Conservation (phyloP, 805 yeast genomes). For the Candida lessepsii region DNA sequence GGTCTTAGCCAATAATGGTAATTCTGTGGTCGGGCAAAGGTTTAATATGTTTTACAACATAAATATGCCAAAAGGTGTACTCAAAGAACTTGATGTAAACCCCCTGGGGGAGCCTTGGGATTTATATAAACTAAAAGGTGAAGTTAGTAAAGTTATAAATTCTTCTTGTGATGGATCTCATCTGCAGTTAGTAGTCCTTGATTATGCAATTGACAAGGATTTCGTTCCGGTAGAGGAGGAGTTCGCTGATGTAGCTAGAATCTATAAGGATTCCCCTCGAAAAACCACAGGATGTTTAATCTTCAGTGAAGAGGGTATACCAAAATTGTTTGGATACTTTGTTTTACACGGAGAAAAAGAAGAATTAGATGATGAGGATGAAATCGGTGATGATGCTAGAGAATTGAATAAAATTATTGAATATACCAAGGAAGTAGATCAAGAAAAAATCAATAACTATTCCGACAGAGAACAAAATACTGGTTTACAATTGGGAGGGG, state of each 20-base stretch:
- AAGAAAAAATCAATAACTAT: not conserved
- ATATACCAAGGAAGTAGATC: not conserved
- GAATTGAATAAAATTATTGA: conserved; percentile 3
- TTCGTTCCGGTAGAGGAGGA: not conserved
- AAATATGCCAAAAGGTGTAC: conserved; percentile 1
- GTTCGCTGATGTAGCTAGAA: conserved; percentile 1
- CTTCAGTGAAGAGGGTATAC: conserved; percentile 2
- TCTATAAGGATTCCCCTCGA: not conserved
- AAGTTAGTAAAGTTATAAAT: not conserved
- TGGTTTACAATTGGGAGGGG: conserved; percentile 3
- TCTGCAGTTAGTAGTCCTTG: conserved; percentile 1
- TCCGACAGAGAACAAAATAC: not conserved
- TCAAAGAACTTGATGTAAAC: conserved; percentile 1
- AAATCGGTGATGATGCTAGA: conserved; percentile 1
- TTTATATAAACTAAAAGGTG: conserved; percentile 1
- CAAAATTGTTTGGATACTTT: conserved; percentile 2
- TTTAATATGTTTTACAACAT: conserved; percentile 2
- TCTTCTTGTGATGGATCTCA: conserved; percentile 1
- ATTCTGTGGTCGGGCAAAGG: conserved; percentile 1
- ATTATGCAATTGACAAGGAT: conserved; percentile 1
- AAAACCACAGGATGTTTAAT: not conserved
- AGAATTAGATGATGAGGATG: not conserved
- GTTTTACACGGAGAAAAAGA: conserved; percentile 1
- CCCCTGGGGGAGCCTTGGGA: not conserved
- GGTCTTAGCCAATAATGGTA: not conserved